Base-by-base conservation (phyloP, 192 early-diverging fungal species). In the Obelidium mucronatum region DNA sequence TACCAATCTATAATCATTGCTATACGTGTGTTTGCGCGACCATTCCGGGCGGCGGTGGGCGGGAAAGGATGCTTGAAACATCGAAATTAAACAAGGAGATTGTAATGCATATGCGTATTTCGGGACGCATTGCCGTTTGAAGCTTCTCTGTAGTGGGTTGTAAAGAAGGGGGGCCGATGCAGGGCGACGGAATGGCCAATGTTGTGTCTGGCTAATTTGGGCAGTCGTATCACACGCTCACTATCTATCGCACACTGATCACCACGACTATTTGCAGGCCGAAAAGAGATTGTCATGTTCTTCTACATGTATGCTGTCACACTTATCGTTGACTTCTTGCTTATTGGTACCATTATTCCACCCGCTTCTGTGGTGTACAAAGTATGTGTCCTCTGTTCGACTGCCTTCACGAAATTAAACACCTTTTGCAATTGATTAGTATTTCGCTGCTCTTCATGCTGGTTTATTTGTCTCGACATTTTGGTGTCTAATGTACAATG, bases 231-330 rank as follows among this genome's bases (percentile, higher is more conserved):
- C 36, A n/a, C 73, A 35, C 40, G 17, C 51, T 1, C 2, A 53
- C 19, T n/a, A 53, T 53, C 19, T n/a, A 53, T 53, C 1, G 19
- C n/a, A 13, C 6, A 24, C 0, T 35, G 19, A 53, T 11, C 40
- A n/a, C n/a, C n/a, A n/a, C n/a, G n/a, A n/a, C n/a, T n/a, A 28
- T 42, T 6, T 34, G 56, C 81, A 93, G 93, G 96, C 55, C 95
- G 97, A 69, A 96, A 96, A 85, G 98, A 98, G 85, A 98, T 98
- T 81, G 93, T 97, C 65, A 91, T 98, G 92, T 96, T 98, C 82
- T 99, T 98, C 82, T 99, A 98, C 81, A 82, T 97, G 62, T 99
- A 98, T 85, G 92, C 94, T 79, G 62, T 93, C 37, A 89, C 91
- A 72, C 92, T 89, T 44, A 80, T 96, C 54, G 78, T 98, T 58